Evolutionary conservation across 148 eudicot species (phyloP).

Genomic region (Spergularia bocconei): DNA sequence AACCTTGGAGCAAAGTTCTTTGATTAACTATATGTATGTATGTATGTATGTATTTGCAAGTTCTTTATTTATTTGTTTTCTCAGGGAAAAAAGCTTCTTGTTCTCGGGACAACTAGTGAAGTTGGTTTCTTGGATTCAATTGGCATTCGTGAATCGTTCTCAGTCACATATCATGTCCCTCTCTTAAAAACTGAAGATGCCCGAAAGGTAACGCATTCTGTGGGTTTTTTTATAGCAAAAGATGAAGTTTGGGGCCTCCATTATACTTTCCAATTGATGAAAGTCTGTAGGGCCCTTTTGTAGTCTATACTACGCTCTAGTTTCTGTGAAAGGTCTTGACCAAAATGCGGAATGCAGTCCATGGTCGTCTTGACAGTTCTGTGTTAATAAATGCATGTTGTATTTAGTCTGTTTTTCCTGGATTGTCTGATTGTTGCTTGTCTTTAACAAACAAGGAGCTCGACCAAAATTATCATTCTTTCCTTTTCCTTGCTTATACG

Average conservation of each 20-base stretch:
- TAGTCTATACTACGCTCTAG: not conserved
- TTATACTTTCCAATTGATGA: not conserved
- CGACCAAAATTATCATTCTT: not conserved
- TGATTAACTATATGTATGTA: not conserved
- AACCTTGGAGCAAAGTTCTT: too few relatives aligned
- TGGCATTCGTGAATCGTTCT: constrained; percentile 82
- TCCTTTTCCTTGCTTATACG: not conserved
- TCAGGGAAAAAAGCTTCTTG: constrained; percentile 89
- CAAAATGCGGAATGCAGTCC: not conserved
- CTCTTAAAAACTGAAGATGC: constrained; percentile 78
- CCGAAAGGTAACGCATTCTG: constrained; percentile 48
- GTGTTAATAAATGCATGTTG: not conserved
- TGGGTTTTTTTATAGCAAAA: not conserved
- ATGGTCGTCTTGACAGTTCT: not conserved
- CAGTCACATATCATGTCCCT: constrained; percentile 82
- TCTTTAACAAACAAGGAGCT: not conserved
- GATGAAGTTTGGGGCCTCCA: not conserved
- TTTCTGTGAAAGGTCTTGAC: not conserved
- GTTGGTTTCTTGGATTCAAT: constrained; percentile 74
- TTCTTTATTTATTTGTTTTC: not conserved
- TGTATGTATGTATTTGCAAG: not conserved
- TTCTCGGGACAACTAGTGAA: constrained; percentile 92
- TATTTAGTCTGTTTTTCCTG: not conserved
- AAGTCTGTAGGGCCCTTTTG: not conserved
- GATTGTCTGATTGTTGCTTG: not conserved